These are phyloP conservation scores for Pleurotus salmoneostramineus DNA, from an alignment of 768 basidiomycete species.

Conservation along the genomic window DNA sequence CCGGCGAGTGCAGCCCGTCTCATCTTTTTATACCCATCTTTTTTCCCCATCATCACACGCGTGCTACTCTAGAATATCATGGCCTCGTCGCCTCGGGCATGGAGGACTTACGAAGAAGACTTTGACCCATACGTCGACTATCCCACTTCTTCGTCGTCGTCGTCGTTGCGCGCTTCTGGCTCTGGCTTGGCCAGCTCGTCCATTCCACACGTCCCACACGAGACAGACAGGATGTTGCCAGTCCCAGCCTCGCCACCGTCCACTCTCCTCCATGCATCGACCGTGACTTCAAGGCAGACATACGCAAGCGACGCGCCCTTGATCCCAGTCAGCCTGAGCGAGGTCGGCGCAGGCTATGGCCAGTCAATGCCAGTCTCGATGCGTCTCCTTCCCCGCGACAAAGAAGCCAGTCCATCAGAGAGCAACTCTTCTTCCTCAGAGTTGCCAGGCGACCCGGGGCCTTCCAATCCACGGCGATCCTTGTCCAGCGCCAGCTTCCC, in stretches of 20 bases:
- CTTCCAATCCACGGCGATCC: conserved; percentile 3
- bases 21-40: neutral
- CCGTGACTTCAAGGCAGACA: conserved; percentile 7
- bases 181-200: neutral
- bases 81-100: neutral
- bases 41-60: neutral
- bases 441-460: neutral
- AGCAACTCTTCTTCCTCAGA: neutral
- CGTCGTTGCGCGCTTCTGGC: neutral
- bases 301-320: conserved; percentile 2
- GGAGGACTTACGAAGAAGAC: conserved; percentile 4
- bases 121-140: conserved; percentile 8
- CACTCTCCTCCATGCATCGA: neutral
- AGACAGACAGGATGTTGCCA: conserved; percentile 7
- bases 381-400: conserved; percentile 1
- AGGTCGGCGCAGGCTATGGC: neutral
- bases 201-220: conserved; percentile 8
- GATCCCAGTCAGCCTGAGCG: neutral
- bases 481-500: conserved; percentile 1
- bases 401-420: neutral
- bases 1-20: neutral
- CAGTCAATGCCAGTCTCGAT: neutral
- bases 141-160: neutral
- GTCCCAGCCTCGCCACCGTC: neutral
- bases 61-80: neutral